Evolutionary conservation across 148 eudicot genomes (phyloP).

Genomic region (Silene latifolia): DNA sequence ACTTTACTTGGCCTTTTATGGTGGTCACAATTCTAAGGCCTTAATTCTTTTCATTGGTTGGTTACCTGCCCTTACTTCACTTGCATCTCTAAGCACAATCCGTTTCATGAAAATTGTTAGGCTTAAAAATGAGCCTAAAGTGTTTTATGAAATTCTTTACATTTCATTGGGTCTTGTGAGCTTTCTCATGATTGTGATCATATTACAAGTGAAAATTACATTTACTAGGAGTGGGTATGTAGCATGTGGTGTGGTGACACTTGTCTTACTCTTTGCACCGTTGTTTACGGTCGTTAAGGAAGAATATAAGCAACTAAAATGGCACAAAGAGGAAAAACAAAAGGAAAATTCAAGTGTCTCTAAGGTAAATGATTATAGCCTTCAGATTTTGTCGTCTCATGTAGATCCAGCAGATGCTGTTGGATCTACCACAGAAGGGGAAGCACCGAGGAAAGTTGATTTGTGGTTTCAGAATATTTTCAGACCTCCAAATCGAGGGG

Average conservation of each 20-base stretch:
- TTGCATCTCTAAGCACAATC: conserved; percentile 34
- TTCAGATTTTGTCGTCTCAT: neutral
- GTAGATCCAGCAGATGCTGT: neutral
- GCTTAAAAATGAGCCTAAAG: conserved; percentile 26
- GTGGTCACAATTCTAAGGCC: conserved; percentile 23
- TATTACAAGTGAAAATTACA: conserved; percentile 19
- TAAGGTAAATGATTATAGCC: neutral
- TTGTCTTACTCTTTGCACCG: conserved; percentile 29
- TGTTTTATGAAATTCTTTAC: conserved; percentile 39
- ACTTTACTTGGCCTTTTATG: conserved; percentile 35
- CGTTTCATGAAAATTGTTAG: conserved; percentile 27
- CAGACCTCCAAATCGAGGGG: conserved; percentile 30
- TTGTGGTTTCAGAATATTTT: conserved; percentile 26
- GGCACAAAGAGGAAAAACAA: neutral
- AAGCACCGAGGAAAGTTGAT: neutral
- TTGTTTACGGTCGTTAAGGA: conserved; percentile 29
- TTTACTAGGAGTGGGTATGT: conserved; percentile 25
- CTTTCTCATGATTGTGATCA: conserved; percentile 36
- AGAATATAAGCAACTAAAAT: conserved; percentile 24
- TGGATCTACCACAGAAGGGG: neutral
- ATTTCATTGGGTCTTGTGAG: conserved; percentile 37
- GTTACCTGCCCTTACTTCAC: conserved; percentile 31
- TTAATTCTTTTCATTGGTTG: conserved; percentile 38
- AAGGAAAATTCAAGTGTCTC: conserved; percentile 5
- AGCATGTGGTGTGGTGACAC: conserved; percentile 23